A percentile compares a stretch with the other conserved stretches of the same genome.
Conservation (phyloP, 176 grass and related monocot species). For the Carex pumila region DNA sequence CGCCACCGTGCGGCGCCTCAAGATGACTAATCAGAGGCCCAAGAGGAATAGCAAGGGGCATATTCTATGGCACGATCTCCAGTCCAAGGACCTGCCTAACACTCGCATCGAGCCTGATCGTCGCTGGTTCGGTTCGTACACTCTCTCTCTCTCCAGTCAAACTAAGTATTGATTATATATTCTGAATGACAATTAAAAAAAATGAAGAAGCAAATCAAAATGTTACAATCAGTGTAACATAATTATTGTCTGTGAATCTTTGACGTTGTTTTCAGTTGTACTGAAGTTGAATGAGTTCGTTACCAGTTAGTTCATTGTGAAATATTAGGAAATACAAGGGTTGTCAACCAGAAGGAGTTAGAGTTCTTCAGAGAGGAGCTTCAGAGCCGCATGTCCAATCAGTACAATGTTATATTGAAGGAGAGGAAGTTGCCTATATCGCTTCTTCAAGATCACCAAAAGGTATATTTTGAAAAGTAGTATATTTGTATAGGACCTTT, state of each 20-base stretch:
- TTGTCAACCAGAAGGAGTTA: slow-evolving; percentile 70
- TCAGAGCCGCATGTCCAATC: slow-evolving; percentile 45
- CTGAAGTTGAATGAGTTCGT: not conserved
- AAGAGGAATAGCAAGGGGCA: slow-evolving; percentile 56
- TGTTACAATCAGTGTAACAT: not conserved
- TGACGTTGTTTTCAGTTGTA: not conserved
- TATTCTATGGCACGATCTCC: slow-evolving; percentile 52
- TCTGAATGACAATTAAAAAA: not conserved
- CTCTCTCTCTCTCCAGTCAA: no score
- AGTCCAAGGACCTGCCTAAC: slow-evolving; percentile 84
- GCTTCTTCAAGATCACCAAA: slow-evolving; percentile 72
- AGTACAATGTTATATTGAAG: slow-evolving; percentile 86
- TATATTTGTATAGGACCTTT: not conserved
- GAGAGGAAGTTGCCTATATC: slow-evolving; percentile 59
- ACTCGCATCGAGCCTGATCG: slow-evolving; percentile 85
- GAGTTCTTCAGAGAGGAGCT: slow-evolving; percentile 72
- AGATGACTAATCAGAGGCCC: slow-evolving; percentile 68
- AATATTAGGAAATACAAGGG: slow-evolving; percentile 71
- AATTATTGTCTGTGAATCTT: not conserved
- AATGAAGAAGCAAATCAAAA: not conserved
- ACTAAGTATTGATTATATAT: not conserved
- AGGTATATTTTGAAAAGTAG: slow-evolving; percentile 31
- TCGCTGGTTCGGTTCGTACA: slow-evolving; percentile 62
- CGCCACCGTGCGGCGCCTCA: slow-evolving; percentile 67
- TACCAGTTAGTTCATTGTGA: not conserved